A percentile compares a stretch with the other conserved stretches of the same genome.
phyloP scores from a whole-genome alignment of 768 basidiomycete genomes.

The Kwoniella newhampshirensis region DNA sequence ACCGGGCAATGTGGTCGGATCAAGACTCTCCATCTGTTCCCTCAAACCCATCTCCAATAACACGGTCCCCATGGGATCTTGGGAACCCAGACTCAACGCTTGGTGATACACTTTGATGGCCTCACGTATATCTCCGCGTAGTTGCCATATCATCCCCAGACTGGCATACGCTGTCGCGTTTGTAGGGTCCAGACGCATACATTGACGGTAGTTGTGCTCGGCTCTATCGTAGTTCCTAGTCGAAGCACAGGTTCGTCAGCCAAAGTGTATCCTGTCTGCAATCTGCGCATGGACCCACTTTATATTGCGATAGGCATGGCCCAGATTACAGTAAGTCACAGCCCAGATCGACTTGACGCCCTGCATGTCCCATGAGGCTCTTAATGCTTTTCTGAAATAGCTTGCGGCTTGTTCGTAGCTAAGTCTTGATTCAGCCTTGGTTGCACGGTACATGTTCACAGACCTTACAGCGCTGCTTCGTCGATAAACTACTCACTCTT shows the following conservation, averaged over 20 bases:
- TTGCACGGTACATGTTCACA: background rate
- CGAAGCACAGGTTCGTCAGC: background rate
- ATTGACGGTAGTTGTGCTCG: conserved; percentile 69
- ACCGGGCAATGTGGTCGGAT: conserved; percentile 39
- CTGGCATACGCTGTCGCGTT: conserved; percentile 78
- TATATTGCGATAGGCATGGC: conserved; percentile 79
- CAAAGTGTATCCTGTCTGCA: background rate
- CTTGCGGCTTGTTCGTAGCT: conserved; percentile 73
- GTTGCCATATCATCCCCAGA: conserved; percentile 83
- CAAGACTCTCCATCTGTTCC: conserved; percentile 42
- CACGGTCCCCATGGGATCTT: conserved; percentile 50
- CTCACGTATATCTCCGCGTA: conserved; percentile 68
- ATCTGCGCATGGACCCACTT: conserved; percentile 60
- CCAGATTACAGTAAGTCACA: conserved; percentile 86
- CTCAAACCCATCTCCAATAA: conserved; percentile 49
- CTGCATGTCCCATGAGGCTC: conserved; percentile 80
- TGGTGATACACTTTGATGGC: conserved; percentile 92
- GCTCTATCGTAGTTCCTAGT: conserved; percentile 61
- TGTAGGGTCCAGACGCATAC: conserved; percentile 82
- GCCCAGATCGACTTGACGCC: conserved; percentile 82
- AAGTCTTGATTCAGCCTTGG: background rate
- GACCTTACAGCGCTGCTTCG: background rate
- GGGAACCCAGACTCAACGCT: conserved; percentile 58
- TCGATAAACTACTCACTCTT: conserved; percentile 59
- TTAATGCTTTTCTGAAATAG: conserved; percentile 72